Evolutionary conservation across 2,329 filamentous ascomycete genomes (phyloP).

Genomic region (Clonostachys rosea): DNA sequence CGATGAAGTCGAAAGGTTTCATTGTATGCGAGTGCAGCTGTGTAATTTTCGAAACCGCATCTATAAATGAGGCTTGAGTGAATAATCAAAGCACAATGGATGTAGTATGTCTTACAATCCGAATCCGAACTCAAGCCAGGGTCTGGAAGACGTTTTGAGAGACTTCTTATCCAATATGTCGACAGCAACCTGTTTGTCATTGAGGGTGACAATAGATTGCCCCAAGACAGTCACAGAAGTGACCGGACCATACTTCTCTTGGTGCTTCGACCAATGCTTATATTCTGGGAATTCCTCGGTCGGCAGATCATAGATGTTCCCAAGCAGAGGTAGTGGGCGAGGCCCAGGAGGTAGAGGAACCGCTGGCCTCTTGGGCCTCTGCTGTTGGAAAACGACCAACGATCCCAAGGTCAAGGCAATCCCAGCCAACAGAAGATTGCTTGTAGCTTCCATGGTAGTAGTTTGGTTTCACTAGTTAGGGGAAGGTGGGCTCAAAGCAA

Average conservation of each 20-base stretch:
- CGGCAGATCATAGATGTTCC: slow-evolving; percentile 39
- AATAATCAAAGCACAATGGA: slow-evolving; percentile 1
- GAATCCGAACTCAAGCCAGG: slow-evolving; percentile 4
- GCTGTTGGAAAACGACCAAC: background rate
- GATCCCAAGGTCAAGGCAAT: too few relatives aligned
- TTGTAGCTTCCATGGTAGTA: too few relatives aligned
- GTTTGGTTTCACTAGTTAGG: too few relatives aligned
- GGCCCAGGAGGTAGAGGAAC: slow-evolving; percentile 13
- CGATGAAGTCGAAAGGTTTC: slow-evolving; percentile 12
- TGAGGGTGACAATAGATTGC: slow-evolving; percentile 30
- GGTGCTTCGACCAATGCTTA: slow-evolving; percentile 25
- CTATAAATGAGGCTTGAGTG: background rate
- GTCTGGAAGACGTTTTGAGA: slow-evolving; percentile 8
- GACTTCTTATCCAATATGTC: slow-evolving; percentile 23
- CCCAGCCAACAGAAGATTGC: too few relatives aligned
- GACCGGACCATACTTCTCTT: slow-evolving; percentile 19
- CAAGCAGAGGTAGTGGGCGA: slow-evolving; percentile 30
- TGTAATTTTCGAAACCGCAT: slow-evolving; percentile 12
- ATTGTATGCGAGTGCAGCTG: slow-evolving; percentile 12
- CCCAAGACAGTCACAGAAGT: slow-evolving; percentile 14
- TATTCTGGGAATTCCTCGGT: slow-evolving; percentile 16
- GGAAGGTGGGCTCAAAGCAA: too few relatives aligned
- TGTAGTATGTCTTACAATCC: slow-evolving; percentile 12
- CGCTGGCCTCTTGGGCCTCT: background rate
- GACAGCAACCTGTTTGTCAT: slow-evolving; percentile 23